These are phyloP conservation scores for Lactarius tabidus DNA, from an alignment of 768 basidiomycete genomes.

Conservation along the genomic window DNA sequence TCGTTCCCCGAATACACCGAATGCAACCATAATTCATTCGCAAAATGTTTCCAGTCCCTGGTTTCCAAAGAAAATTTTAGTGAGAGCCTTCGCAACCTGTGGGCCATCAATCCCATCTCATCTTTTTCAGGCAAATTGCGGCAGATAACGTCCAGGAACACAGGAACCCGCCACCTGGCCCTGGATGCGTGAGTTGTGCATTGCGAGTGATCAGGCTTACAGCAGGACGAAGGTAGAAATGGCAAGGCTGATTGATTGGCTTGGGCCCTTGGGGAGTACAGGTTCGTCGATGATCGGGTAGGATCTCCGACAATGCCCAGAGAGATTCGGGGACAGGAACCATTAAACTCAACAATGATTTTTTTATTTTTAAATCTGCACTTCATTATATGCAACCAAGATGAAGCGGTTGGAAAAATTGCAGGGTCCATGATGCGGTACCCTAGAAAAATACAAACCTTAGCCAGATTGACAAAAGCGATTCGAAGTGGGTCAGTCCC, in stretches of 20 bases:
- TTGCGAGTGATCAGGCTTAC: background rate
- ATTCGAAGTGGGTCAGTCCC: too few relatives aligned
- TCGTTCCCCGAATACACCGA: background rate
- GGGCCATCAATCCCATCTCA: background rate
- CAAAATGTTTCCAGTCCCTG: background rate
- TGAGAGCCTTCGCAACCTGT: background rate
- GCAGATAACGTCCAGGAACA: too few relatives aligned
- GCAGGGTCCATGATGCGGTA: too few relatives aligned
- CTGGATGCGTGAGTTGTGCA: background rate
- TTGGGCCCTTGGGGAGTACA: background rate
- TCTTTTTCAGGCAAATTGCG: too few relatives aligned
- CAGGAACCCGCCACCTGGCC: background rate
- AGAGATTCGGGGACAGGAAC: background rate
- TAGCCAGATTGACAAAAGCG: too few relatives aligned
- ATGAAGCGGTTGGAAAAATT: too few relatives aligned
- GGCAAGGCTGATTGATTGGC: background rate
- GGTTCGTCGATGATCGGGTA: background rate
- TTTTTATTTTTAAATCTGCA: background rate
- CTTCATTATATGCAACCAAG: too few relatives aligned
- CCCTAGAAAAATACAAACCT: background rate
- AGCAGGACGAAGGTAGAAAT: background rate
- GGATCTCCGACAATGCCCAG: background rate
- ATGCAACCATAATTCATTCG: too few relatives aligned
- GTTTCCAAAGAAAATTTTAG: background rate
- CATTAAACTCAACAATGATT: background rate